Evolutionary conservation across 2,329 filamentous ascomycete genomes (phyloP), one percentile per base, ranked within the genome.

Genomic region (Fusarium incarnatum): DNA sequence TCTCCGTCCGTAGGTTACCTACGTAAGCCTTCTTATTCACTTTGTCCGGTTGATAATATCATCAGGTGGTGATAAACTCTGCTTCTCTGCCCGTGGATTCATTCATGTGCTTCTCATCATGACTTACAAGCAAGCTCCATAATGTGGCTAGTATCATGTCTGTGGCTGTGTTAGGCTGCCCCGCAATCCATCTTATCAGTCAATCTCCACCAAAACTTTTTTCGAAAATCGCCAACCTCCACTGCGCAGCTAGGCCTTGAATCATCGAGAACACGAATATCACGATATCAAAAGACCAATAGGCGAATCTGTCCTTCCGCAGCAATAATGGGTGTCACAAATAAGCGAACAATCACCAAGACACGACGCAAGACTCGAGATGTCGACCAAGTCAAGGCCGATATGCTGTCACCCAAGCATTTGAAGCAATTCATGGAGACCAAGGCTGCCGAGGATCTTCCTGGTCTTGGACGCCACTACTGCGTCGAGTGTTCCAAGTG

Each of bases 401-500:
- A 99, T 80, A 82, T 98, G 60, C 84, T 86, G 69, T 92, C 91
- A 32, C 87, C 93, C 22, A 92, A 91, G 79, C 94, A 98, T 77
- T 88, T 99, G 34, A 83, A 89, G 48, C 88, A 93, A 71, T 94
- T 91, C 85, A 92, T 94, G 78, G 87, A 89, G 52, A 88, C 90
- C 45, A 97, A 97, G 78, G 89, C 91, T 8, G 83, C 87, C 23
- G 95, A 98, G 78, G 96, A 98, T 76, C 86, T 98, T 37, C 96
- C 96, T 5, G 95, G 90, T 0, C 85, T 98, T 50, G 96, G 96
- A 27, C 86, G 89, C 74, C 91, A 91, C 79, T 98, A 98, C 81
- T 99, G 96, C 80, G 85, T 92, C 18, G 92, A 97, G 81, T 99
- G 96, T 80, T 92, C 96, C 68, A 98, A 97, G 83, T 98, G 93